Evolutionary conservation across 306 rosid species (phyloP), one percentile per base, ranked within the genome.

Genomic region (Echinosophora koreensis): DNA sequence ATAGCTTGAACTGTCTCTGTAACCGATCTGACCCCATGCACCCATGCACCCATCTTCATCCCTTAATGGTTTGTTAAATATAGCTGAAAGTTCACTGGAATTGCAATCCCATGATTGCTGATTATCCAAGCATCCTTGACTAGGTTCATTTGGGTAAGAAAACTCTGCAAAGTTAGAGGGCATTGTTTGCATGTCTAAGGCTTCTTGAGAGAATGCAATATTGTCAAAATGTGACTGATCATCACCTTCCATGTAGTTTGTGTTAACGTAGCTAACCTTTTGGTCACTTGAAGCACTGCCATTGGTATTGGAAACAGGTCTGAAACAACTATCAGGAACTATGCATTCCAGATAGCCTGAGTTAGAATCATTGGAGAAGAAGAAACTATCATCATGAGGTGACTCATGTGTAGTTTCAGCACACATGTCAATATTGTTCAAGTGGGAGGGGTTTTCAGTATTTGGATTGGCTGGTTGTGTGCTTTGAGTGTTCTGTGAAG

Each of bases 261-360:
- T 39, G 77, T 52, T 58, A 52, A 66, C 30, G 15, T 65, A 34
- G 80, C 67, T 64, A 56, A 41, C 56, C 4, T 78, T 84, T 54
- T 65, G 86, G 28, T 82, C 86, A 78, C 73, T 72, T 38, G 82
- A 72, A 67, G 71, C 77, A 82, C 16, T 59, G 0, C 28, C 60
- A 70, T 78, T 77, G 55, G 69, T 64, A 39, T 70, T 71, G 16
- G 91, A 69, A 83, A 87, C 82, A 60, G 92, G 94, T 56, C 83
- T 91, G 86, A 92, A 82, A 80, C 98, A 96, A 77, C 78, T 87
- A 55, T 81, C 98, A 67, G 98, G 98, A 68, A 96, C 99, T 42
- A 96, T 90, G 89, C 97, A 91, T 77, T 91, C 91, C 83, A 96
- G 81, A 68, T 96, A 96, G 69, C 98, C 99, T 0, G 97, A 91